A percentile compares a stretch with the other conserved stretches of the same genome.
Evolutionary conservation across 2,329 filamentous ascomycete species (phyloP).

Genomic region (Paradendryphiella salina): DNA sequence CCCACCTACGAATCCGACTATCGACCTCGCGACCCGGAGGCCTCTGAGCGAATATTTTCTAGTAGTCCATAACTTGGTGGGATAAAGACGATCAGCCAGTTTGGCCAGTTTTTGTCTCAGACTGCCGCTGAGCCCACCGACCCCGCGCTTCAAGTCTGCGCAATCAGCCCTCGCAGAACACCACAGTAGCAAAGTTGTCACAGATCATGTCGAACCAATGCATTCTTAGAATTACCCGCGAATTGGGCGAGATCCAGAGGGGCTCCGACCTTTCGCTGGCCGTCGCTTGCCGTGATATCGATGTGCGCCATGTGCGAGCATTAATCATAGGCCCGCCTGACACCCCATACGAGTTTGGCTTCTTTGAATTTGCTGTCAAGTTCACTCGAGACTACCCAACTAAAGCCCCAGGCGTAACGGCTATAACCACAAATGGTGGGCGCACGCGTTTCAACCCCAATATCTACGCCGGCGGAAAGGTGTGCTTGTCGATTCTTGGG

Average conservation of each 20-base stretch:
- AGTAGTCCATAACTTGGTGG: background rate
- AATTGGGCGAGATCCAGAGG: slow-evolving; percentile 83
- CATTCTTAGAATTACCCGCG: slow-evolving; percentile 85
- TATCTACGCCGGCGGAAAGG: slow-evolving; percentile 87
- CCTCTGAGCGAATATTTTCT: background rate
- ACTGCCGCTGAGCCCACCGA: background rate
- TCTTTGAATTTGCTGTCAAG: slow-evolving; percentile 86
- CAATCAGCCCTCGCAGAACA: background rate
- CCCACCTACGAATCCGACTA: background rate
- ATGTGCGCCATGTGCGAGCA: slow-evolving; percentile 85
- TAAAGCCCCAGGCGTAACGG: slow-evolving; percentile 62
- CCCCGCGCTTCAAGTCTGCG: background rate
- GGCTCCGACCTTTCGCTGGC: slow-evolving; percentile 83
- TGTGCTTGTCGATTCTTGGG: slow-evolving; percentile 92
- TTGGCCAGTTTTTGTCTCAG: background rate
- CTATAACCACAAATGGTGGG: slow-evolving; percentile 85
- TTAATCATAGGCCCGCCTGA: slow-evolving; percentile 91
- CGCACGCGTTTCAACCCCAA: slow-evolving; percentile 94
- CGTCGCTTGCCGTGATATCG: slow-evolving; percentile 82
- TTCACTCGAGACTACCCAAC: slow-evolving; percentile 85
- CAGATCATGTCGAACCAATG: slow-evolving; percentile 75
- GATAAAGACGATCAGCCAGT: background rate
- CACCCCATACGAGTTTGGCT: slow-evolving; percentile 95
- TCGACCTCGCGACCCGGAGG: slow-evolving; percentile 3
- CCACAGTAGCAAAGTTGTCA: slow-evolving; percentile 4